A percentile compares a stretch with the other conserved stretches of the same genome.
Evolutionary conservation across 2,329 filamentous ascomycete genomes (phyloP).

Genomic region (Trichoderma sp.): DNA sequence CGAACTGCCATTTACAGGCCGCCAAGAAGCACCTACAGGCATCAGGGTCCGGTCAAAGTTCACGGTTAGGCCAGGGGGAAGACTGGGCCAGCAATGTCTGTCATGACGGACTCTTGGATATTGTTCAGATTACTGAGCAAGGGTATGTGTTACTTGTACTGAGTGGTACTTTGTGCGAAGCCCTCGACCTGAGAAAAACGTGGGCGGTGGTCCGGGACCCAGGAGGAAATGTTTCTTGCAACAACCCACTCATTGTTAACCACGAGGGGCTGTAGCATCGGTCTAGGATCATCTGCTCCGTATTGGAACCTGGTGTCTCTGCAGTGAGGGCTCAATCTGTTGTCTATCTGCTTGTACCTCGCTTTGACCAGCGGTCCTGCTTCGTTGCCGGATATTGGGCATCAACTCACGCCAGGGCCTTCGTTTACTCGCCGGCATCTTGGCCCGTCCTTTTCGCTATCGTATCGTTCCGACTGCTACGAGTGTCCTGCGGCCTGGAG

Average conservation of each 20-base stretch:
- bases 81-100: not conserved
- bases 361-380: not conserved
- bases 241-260: slow-evolving; percentile 5
- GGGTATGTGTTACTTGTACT: not conserved
- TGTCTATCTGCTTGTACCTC: not conserved
- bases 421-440: not conserved
- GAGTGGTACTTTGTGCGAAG: not conserved
- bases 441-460: not conserved
- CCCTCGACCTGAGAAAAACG: slow-evolving; percentile 8
- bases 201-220: slow-evolving; percentile 8
- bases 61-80: not conserved
- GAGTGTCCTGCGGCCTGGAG: not conserved
- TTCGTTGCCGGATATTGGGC: not conserved
- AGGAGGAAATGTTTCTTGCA: not conserved
- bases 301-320: not conserved
- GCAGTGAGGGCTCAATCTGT: not conserved
- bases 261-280: slow-evolving; percentile 1
- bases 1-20: slow-evolving; percentile 9
- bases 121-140: not conserved
- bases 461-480: not conserved
- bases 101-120: not conserved
- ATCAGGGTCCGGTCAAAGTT: not conserved
- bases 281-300: not conserved
- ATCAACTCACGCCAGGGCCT: slow-evolving; percentile 1
- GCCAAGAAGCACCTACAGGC: not conserved